Base-by-base conservation (phyloP, 805 yeast species). In the Myxozyma monticola region DNA sequence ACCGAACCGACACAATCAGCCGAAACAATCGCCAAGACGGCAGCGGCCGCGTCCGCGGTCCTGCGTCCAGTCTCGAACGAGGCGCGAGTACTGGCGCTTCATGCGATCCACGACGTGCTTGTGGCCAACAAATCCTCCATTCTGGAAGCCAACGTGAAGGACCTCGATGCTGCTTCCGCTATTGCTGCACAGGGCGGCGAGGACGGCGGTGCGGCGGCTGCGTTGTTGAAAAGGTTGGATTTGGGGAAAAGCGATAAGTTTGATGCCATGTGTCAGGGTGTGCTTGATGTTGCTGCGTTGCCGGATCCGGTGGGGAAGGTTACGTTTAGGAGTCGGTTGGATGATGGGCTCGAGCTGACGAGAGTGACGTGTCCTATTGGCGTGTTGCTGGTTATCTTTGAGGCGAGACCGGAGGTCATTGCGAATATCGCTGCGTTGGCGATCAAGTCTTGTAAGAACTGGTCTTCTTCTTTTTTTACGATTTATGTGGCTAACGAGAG, bases 361-460 rank as follows among this genome's bases (percentile, higher is more conserved):
- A 75, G 96, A 64, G 76, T 91, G 10, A 84, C 96, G 4, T 86
- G 96, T 24, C 99, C 99, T 12, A 89, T 93, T 4, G 99, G 99
- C 17, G 97, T 88, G 0, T 69, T 93, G 38, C 74, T 93, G 54
- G 89, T 93, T 39, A 95, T 93, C 48, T 93, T 93, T 67, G 99
- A 93, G 70, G 81, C 96, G 26, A 79, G 99, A 64, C 99, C 99
- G 33, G 99, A 93, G 67, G 99, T 93, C 9, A 93, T 93, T 72
- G 99, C 99, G 47, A 95, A 93, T 66, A 93, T 93, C 63, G 85
- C 96, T 12, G 93, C 99, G 0, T 75, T 93, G 62, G 96, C 98
- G 17, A 83, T 93, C 66, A 93, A 95, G 68, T 88, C 96, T 1
- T 98, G 97, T 41, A 93, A 22, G 38, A 2, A 15, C n/a, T 22